Evolutionary conservation across 2,329 filamentous ascomycete genomes (phyloP).

Genomic region (Cadophora malorum): DNA sequence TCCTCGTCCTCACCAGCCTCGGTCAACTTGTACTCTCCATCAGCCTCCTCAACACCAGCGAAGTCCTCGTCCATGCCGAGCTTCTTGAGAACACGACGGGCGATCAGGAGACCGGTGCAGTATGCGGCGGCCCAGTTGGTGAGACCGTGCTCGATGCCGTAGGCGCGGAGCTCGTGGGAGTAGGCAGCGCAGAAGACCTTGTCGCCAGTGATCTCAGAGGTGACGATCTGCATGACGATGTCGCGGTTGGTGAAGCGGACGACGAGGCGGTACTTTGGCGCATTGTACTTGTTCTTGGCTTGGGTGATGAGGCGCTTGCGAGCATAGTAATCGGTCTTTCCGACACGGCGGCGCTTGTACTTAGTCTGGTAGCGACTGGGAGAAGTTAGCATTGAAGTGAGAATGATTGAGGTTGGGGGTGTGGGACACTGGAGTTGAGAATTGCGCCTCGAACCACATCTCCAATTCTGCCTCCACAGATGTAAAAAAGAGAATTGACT

Average conservation of each 20-base stretch:
- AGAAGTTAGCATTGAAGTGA: conserved; percentile 29
- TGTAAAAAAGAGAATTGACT: conserved; percentile 50
- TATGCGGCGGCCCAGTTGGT: conserved; percentile 99
- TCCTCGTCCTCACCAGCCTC: conserved; percentile 93
- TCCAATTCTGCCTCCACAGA: not conserved
- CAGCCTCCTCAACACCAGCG: conserved; percentile 92
- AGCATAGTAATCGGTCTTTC: conserved; percentile 99
- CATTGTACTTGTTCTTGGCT: conserved; percentile 99
- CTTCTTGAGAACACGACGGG: conserved; percentile 96
- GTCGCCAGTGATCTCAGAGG: conserved; percentile 95
- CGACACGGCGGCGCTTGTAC: conserved; percentile 95
- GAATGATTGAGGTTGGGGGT: conserved; percentile 23
- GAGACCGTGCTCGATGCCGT: conserved; percentile 97
- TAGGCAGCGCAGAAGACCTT: conserved; percentile 95
- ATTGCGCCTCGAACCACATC: not conserved
- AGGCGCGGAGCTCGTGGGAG: conserved; percentile 96
- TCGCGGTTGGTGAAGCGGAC: conserved; percentile 99
- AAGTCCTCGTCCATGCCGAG: conserved; percentile 94
- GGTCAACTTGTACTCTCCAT: conserved; percentile 95
- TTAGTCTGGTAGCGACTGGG: conserved; percentile 97
- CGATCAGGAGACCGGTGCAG: conserved; percentile 93
- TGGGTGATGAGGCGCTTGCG: conserved; percentile 99
- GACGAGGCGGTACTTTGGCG: conserved; percentile 99
- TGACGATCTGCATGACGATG: conserved; percentile 97
- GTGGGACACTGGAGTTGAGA: not conserved